Base-by-base conservation (phyloP, 371 early-diverging fungal genomes). In the Choanephora cucurbitarum region DNA sequence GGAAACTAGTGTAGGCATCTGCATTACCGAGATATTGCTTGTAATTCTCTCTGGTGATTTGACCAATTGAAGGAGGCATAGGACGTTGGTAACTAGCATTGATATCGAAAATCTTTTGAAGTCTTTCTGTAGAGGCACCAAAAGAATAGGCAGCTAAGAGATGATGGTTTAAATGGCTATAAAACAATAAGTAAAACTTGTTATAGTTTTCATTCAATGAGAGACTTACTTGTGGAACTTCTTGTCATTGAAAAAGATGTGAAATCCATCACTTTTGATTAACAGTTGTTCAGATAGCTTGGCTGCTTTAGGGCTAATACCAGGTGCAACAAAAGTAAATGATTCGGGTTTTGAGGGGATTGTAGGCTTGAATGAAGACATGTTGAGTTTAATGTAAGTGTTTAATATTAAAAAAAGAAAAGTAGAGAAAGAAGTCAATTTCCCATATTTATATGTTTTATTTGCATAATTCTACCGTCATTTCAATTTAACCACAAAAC, bases 71-170 rank as follows among this genome's bases (percentile, higher is more conserved):
- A 24, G 67, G 75, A 28, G 68, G 69, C 21, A 73, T 54, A 10
- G 60, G 60, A 18, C 70, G 72, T 45, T 77, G 78, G 10, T 65
- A 55, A 0, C 47, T 43, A 0, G 73, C 74, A 57, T 84, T 77
- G 8, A 53, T 34, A 37, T 81, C 74, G 55, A 80, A 86, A 10
- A 85, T 78, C 33, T 64, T 69, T 49, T 75, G 67, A 1, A 86
- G 52, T 4, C 82, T 77, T 28, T 76, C 59, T 3, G 67, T 63
- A 11, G 64, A 64, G 6, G 80, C 83, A 1, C 86, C 86, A 46
- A 85, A 49, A 1, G 84, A 69, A 50, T 75, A 81, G 9, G 75
- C 75, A 7, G 86, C 80, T 19, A 86, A 68, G 11, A 84, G 56
- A 33, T 73, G 83, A 60, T 86, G 86, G 37, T 59, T 55, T 5